Evolutionary conservation across 768 basidiomycete genomes (phyloP), one percentile per base, ranked within the genome.

Genomic region (Lepiota brunneoincarnata): DNA sequence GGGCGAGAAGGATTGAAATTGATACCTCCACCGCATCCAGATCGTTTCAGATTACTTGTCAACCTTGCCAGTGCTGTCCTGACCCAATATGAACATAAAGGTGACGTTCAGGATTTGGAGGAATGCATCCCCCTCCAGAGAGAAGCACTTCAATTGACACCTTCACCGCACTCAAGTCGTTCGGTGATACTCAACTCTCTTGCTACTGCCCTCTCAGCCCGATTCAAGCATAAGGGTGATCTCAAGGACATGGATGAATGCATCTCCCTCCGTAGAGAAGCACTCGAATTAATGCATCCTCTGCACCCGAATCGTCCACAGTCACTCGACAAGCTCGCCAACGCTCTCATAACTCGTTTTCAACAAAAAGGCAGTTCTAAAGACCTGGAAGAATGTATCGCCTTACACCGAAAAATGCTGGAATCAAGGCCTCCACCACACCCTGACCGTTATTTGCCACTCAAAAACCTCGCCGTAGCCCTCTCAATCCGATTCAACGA

Each of bases 391-490:
- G 55, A 57, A 39, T 42, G 49, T 7, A 46, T 65, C n/a, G 12
- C 17, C 0, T 37, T 46, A 10, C 59, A 55, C 38, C 31, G 52
- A 18, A 38, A 59, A 10, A 59, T 43, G 5, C 45, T 63, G 9
- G 23, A 23, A 12, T 46, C 58, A 28, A 39, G 31, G 4, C 46
- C 44, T n/a, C 36, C 48, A 3, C 28, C 36, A 1, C 61, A 58
- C 42, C 54, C 58, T 35, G 26, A 51, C 44, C 58, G 63, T n/a
- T 34, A 51, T 11, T 6, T 11, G 2, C 49, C 55, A 4, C 60
- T 64, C 18, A 46, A 49, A 49, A 49, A 61, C 31, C 59, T 63
- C n/a, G 60, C 49, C 17, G 23, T 6, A 44, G 37, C 46, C 12
- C 55, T 52, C 17, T 6, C 23, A 36, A 9, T 20, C 15, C 50